Percentiles rank a stretch among this genome's conserved stretches.
Evolutionary conservation across 2,329 filamentous ascomycete species (phyloP).

Genomic region (Calonectria montana): DNA sequence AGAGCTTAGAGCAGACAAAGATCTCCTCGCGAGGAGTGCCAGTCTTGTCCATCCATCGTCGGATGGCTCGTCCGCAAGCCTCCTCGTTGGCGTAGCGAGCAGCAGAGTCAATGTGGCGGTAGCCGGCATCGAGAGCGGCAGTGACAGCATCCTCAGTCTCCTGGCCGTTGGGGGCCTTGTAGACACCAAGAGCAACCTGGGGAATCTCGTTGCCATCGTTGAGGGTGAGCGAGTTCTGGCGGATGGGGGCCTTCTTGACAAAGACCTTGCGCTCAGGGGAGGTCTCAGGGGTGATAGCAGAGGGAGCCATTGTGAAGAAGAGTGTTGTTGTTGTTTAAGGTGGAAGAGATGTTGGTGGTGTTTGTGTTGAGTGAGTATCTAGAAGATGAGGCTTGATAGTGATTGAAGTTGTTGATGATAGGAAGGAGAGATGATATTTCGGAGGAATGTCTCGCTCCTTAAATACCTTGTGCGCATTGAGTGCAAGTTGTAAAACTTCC

Average conservation of each 20-base stretch:
- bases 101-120: conserved; percentile 66
- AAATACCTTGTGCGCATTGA: conserved; percentile 26
- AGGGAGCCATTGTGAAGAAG: conserved; percentile 49
- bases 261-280: conserved; percentile 47
- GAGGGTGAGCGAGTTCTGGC: conserved; percentile 64
- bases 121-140: conserved; percentile 68
- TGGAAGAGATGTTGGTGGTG: background rate
- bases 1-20: conserved; percentile 76
- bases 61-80: conserved; percentile 78
- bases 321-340: conserved; percentile 7
- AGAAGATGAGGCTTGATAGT: background rate
- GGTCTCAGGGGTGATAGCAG: conserved; percentile 49
- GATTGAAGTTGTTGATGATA: conserved; percentile 13
- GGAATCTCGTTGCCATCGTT: conserved; percentile 80
- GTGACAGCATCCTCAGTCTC: conserved; percentile 72
- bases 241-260: conserved; percentile 42
- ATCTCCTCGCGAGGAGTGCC: conserved; percentile 74
- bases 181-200: conserved; percentile 59
- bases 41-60: conserved; percentile 72
- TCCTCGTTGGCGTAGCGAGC: conserved; percentile 73
- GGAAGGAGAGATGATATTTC: background rate
- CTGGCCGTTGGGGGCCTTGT: conserved; percentile 58
- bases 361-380: conserved; percentile 16
- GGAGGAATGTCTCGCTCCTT: conserved; percentile 27
- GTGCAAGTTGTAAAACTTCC: conserved; percentile 5